A percentile compares a stretch with the other conserved stretches of the same genome.
Conservation (phyloP, 441 rosid genomes). For the Adansonia grandidieri region DNA sequence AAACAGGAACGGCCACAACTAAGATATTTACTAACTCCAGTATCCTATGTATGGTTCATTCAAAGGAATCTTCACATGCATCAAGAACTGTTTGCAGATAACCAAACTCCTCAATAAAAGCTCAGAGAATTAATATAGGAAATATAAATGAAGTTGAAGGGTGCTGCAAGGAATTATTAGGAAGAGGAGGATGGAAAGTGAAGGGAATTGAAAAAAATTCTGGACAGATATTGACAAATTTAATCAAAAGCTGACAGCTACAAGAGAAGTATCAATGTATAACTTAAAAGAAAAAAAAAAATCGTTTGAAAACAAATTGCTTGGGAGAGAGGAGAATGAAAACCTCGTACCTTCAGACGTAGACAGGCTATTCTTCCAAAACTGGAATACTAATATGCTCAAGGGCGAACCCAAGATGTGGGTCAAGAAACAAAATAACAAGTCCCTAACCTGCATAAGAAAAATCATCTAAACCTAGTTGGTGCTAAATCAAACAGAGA, state of each 20-base stretch:
- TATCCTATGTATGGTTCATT: conserved; percentile 34
- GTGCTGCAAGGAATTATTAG: not conserved
- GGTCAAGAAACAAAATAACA: conserved; percentile 37
- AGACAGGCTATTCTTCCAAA: conserved; percentile 36
- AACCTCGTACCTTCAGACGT: conserved; percentile 47
- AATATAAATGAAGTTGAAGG: conserved; percentile 6
- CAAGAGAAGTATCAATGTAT: not conserved
- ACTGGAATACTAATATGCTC: conserved; percentile 32
- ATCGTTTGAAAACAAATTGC: not conserved
- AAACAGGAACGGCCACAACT: conserved; percentile 31
- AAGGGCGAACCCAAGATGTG: conserved; percentile 34
- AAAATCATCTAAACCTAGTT: conserved; percentile 56
- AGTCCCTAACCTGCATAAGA: conserved; percentile 62
- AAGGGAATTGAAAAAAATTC: conserved; percentile 5
- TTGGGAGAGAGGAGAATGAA: conserved; percentile 18
- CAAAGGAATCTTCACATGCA: conserved; percentile 11
- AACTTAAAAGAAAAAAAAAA: not conserved
- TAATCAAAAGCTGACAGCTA: not conserved
- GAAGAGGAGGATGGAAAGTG: conserved; percentile 1
- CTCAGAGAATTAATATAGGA: conserved; percentile 4
- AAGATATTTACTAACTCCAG: conserved; percentile 32
- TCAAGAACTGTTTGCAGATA: conserved; percentile 5
- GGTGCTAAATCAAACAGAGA: conserved; percentile 39
- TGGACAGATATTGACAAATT: not conserved
- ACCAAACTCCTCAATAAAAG: conserved; percentile 7